Conservation (phyloP, 805 yeast species). For the Schizosaccharomyces japonicus region DNA sequence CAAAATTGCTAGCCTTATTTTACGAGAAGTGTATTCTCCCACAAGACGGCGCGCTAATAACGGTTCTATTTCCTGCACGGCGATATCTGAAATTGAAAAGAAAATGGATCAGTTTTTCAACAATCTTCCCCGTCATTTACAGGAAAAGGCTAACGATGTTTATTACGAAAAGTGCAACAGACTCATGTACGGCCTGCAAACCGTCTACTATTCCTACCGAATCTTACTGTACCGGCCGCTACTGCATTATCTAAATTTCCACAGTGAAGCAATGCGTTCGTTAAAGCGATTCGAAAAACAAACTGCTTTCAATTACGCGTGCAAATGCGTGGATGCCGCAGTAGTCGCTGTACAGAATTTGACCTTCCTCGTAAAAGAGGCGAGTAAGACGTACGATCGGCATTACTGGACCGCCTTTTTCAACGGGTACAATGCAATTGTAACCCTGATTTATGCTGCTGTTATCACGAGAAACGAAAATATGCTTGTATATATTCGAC, state of each 20-base stretch:
- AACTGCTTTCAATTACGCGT: not conserved
- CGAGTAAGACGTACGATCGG: not conserved
- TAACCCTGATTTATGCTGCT: not conserved
- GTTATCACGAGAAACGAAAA: not conserved
- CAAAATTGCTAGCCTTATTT: not conserved
- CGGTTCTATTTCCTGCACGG: not conserved
- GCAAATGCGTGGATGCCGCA: constrained; percentile 1
- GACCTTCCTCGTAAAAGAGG: not conserved
- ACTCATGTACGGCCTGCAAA: constrained; percentile 4
- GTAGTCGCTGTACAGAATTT: not conserved
- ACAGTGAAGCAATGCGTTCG: not conserved
- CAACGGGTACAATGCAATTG: not conserved
- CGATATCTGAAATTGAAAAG: not conserved
- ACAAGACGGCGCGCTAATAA: not conserved
- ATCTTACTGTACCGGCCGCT: constrained; percentile 74
- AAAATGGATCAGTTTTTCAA: not conserved
- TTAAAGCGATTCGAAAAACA: not conserved
- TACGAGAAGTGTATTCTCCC: not conserved
- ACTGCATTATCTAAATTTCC: constrained; percentile 22
- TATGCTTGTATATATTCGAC: not conserved
- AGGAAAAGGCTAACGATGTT: constrained; percentile 19
- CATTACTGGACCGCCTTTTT: not conserved
- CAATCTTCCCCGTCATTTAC: constrained; percentile 13
- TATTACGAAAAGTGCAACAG: not conserved
- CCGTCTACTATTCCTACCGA: constrained; percentile 33